phyloP scores from a whole-genome alignment of 176 grass and related monocot species.

The Rhipidocladum racemiflorum region DNA sequence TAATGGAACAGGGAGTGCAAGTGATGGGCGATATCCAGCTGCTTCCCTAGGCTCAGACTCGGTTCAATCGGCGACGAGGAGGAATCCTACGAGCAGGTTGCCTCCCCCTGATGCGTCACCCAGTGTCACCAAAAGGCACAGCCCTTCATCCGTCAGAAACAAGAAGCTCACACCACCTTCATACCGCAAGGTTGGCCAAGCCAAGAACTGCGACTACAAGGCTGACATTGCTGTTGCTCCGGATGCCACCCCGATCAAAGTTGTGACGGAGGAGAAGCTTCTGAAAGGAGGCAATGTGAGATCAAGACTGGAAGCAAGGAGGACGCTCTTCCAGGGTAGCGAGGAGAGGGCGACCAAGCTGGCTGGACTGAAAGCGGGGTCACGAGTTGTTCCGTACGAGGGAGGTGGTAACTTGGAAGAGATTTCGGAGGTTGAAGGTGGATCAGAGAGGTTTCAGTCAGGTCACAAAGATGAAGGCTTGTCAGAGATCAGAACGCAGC shows the following conservation, averaged over 20 bases:
- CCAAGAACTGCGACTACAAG: constrained; percentile 58
- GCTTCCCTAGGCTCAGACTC: constrained; percentile 56
- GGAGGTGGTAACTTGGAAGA: constrained; percentile 51
- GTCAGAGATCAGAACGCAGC: constrained; percentile 60
- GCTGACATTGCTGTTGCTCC: constrained; percentile 51
- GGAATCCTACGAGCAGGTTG: constrained; percentile 47
- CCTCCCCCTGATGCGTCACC: constrained; percentile 62
- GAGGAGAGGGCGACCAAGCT: constrained; percentile 54
- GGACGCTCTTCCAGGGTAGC: constrained; percentile 50
- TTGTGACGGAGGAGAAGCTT: constrained; percentile 65
- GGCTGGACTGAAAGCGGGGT: constrained; percentile 51
- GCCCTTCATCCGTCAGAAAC: constrained; percentile 58
- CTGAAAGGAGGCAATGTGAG: constrained; percentile 49
- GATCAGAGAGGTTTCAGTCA: constrained; percentile 28
- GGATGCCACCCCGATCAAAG: constrained; percentile 70
- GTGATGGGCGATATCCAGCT: constrained; percentile 42
- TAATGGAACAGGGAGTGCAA: constrained; percentile 55
- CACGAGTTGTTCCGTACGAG: constrained; percentile 69
- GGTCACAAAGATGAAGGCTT: constrained; percentile 65
- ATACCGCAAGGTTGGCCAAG: constrained; percentile 33
- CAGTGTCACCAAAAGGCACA: constrained; percentile 45
- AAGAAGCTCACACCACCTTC: constrained; percentile 69
- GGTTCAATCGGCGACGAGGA: constrained; percentile 45
- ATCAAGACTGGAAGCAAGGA: constrained; percentile 51
- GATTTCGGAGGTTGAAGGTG: constrained; percentile 51